Percentiles rank a stretch among this genome's conserved stretches.
Evolutionary conservation across 805 yeast genomes (phyloP).

Genomic region (Suhomyces sp.): DNA sequence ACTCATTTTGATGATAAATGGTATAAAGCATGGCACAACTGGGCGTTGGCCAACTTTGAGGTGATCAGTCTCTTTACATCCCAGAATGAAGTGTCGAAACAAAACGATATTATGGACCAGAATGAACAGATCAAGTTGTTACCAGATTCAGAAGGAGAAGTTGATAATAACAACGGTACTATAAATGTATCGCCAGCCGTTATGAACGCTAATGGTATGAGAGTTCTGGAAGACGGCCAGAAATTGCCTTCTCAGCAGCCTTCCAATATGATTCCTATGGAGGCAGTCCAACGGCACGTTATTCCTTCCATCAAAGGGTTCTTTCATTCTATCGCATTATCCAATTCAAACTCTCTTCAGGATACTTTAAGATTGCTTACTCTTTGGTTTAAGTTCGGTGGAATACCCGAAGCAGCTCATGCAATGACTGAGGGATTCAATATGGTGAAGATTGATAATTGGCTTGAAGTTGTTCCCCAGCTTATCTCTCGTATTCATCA

Average conservation of each 20-base stretch:
- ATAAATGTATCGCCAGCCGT: neutral
- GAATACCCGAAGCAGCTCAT: conserved; percentile 82
- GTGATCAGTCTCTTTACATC: conserved; percentile 66
- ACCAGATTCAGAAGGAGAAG: conserved; percentile 14
- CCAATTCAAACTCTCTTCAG: conserved; percentile 83
- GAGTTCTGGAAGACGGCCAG: conserved; percentile 2
- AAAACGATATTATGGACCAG: conserved; percentile 27
- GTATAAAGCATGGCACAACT: conserved; percentile 99
- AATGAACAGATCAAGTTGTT: conserved; percentile 20
- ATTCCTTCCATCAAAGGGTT: conserved; percentile 95
- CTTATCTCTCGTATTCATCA: conserved; percentile 95
- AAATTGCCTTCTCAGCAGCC: conserved; percentile 7
- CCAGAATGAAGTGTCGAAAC: conserved; percentile 19
- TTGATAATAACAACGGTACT: conserved; percentile 5
- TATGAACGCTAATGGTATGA: neutral
- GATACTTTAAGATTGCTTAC: conserved; percentile 89
- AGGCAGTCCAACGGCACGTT: conserved; percentile 78
- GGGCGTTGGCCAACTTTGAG: conserved; percentile 98
- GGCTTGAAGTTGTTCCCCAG: conserved; percentile 96
- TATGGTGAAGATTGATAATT: conserved; percentile 84
- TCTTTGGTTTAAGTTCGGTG: conserved; percentile 95
- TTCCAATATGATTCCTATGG: conserved; percentile 37
- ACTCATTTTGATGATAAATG: conserved; percentile 90
- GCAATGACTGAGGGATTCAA: conserved; percentile 90
- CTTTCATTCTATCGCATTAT: conserved; percentile 88